These are phyloP conservation scores for Colletotrichum limetticola DNA, from an alignment of 2,329 filamentous ascomycete genomes.

Conservation along the genomic window DNA sequence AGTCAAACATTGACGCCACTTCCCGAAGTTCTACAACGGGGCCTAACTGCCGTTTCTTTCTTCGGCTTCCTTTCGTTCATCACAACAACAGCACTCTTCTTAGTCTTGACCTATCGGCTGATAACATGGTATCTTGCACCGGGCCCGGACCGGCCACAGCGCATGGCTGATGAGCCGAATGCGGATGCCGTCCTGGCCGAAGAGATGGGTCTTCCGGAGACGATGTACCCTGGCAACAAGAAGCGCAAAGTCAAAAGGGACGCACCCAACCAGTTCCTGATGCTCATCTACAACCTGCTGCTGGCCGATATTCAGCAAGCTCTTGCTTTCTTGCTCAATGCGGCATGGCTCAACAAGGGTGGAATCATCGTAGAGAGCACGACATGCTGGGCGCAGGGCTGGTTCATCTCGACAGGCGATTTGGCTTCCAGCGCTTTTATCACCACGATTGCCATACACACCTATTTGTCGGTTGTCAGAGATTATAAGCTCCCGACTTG, in stretches of 20 bases:
- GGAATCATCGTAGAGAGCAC: constrained; percentile 58
- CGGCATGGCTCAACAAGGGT: constrained; percentile 59
- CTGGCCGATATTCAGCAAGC: constrained; percentile 69
- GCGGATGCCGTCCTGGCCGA: constrained; percentile 40
- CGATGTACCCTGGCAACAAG: constrained; percentile 36
- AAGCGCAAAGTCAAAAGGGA: constrained; percentile 3
- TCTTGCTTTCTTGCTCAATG: constrained; percentile 65
- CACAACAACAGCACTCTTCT: constrained; percentile 43
- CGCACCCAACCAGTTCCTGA: constrained; percentile 64
- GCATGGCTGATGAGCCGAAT: constrained; percentile 42
- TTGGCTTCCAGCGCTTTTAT: constrained; percentile 68
- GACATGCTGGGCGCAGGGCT: constrained; percentile 65
- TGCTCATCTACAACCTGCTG: constrained; percentile 69
- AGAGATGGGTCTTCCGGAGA: constrained; percentile 39
- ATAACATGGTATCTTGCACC: constrained; percentile 45
- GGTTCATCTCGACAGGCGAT: constrained; percentile 67
- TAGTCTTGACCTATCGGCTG: constrained; percentile 49
- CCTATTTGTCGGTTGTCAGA: constrained; percentile 63
- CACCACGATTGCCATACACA: constrained; percentile 67
- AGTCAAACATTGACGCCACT: constrained; percentile 45
- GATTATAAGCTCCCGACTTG: constrained; percentile 57
- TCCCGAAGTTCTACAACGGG: constrained; percentile 45
- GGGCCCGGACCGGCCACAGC: constrained; percentile 39
- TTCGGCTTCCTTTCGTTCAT: constrained; percentile 51
- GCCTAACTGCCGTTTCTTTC: constrained; percentile 49